A percentile compares a stretch with the other conserved stretches of the same genome.
Conservation (phyloP, 495 filamentous ascomycete species). For the Daldinia concentrica region DNA sequence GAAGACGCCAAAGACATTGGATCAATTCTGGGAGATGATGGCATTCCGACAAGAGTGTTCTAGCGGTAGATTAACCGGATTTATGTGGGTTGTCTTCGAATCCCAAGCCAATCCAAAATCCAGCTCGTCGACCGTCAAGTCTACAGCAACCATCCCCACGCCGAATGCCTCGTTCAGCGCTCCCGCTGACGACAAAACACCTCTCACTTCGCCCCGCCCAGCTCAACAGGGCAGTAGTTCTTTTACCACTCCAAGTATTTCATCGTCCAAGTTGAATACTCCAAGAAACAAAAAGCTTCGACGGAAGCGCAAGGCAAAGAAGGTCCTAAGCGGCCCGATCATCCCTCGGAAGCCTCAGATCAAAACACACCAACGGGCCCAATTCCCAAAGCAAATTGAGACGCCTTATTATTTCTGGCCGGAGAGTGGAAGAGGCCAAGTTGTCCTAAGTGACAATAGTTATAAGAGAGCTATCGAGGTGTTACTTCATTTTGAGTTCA, state of each 20-base stretch:
- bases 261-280: constrained; percentile 21
- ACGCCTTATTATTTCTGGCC: constrained; percentile 77
- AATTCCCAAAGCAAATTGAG: constrained; percentile 51
- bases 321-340: constrained; percentile 61
- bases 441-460: constrained; percentile 72
- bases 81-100: constrained; percentile 90
- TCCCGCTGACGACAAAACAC: constrained; percentile 27
- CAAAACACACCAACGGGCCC: constrained; percentile 60
- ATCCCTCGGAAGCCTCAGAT: constrained; percentile 63
- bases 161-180: constrained; percentile 43
- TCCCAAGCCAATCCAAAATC: constrained; percentile 37
- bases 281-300: constrained; percentile 38
- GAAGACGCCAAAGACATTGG: constrained; percentile 81
- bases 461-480: constrained; percentile 83
- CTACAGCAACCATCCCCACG: constrained; percentile 18
- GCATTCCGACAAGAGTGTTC: constrained; percentile 95
- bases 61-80: constrained; percentile 87
- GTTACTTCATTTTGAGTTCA: constrained; percentile 87
- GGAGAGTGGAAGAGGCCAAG: constrained; percentile 69
- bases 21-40: constrained; percentile 99
- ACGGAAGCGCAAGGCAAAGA: constrained; percentile 46
- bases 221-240: background rate
- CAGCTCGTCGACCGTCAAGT: constrained; percentile 1
- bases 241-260: constrained; percentile 13
- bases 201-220: constrained; percentile 32